Base-by-base conservation (phyloP, 371 early-diverging fungal genomes). In the Capillidium heterosporum region DNA sequence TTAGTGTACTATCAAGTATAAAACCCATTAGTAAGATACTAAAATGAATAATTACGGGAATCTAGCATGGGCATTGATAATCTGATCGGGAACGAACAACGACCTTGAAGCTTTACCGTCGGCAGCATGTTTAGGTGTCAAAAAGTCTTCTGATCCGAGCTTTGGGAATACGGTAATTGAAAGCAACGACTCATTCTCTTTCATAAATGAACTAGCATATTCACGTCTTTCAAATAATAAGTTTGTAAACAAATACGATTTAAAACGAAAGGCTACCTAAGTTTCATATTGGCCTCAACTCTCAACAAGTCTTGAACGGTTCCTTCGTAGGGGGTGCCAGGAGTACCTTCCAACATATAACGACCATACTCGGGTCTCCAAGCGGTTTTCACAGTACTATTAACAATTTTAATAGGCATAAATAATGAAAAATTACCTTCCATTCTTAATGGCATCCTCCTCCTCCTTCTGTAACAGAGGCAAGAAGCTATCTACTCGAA, bases 301-400 rank as follows among this genome's bases (percentile, higher is more conserved):
- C 64, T 71, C 32, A 86, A 63, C 26, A 95, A 70, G 64, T 90
- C 91, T 27, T 78, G 66, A 43, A 94, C 72, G 15, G 85, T 78
- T 8, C 84, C 77, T 49, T 88, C 90, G 69, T 94, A 97, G 3
- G 98, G 98, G 5, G 67, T 63, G 2, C 92, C 93, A 1, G 98
- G 98, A 1, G 94, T 94, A 64, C 76, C 89, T 67, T 95, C 97
- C 57, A 95, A 70, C 96, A 95, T 95, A 71, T 82, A 95, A 42
- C 90, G 75, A 13, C 90, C 96, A 67, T 89, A 97, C 65, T 97
- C 98, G 31, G 95, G 95, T 61, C 89, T 75, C 96, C 96, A 97
- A 27, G 82, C 70, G 11, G 85, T 78, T 61, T 74, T 46, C 32
- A 65, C 60, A n/a, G 60, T 50, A 23, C 63, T 50, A 31, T 65